phyloP scores from a whole-genome alignment of 805 yeast genomes.

The Yamadazyma tumulicola region DNA sequence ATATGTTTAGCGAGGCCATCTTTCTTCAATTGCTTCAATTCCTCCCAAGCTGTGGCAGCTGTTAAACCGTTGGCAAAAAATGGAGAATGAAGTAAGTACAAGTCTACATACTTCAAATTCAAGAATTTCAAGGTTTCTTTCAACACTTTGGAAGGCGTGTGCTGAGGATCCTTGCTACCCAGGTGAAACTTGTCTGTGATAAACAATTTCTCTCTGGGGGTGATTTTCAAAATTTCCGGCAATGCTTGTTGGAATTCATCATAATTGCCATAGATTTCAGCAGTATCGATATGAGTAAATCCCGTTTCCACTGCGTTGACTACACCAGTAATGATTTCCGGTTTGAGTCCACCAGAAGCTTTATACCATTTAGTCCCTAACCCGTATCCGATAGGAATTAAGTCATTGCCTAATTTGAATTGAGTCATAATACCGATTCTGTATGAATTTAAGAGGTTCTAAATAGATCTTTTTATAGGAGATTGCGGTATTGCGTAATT shows the following conservation, averaged over 20 bases:
- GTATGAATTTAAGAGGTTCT: not conserved
- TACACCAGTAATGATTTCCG: constrained; percentile 10
- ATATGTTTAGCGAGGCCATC: constrained; percentile 59
- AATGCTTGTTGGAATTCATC: constrained; percentile 52
- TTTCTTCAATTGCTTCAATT: constrained; percentile 47
- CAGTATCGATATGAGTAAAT: constrained; percentile 60
- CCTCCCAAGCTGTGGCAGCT: constrained; percentile 57
- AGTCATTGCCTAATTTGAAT: not conserved
- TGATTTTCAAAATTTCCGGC: constrained; percentile 16
- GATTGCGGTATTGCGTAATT: no score
- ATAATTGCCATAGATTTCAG: constrained; percentile 60
- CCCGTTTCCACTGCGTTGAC: constrained; percentile 28
- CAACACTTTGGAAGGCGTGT: constrained; percentile 16
- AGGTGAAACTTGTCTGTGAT: constrained; percentile 54
- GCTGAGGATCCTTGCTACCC: constrained; percentile 5
- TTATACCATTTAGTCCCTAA: constrained; percentile 53
- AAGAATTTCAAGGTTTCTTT: constrained; percentile 38
- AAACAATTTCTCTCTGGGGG: constrained; percentile 40
- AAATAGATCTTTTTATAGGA: not conserved
- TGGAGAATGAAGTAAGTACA: constrained; percentile 62
- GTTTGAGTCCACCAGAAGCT: constrained; percentile 5
- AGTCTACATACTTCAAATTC: constrained; percentile 51
- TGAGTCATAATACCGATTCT: not conserved
- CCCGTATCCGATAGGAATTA: constrained; percentile 49
- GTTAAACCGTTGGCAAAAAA: constrained; percentile 30